These are phyloP conservation scores for Eucalyptus brandiana DNA, from an alignment of 345 rosid species.

Conservation along the genomic window DNA sequence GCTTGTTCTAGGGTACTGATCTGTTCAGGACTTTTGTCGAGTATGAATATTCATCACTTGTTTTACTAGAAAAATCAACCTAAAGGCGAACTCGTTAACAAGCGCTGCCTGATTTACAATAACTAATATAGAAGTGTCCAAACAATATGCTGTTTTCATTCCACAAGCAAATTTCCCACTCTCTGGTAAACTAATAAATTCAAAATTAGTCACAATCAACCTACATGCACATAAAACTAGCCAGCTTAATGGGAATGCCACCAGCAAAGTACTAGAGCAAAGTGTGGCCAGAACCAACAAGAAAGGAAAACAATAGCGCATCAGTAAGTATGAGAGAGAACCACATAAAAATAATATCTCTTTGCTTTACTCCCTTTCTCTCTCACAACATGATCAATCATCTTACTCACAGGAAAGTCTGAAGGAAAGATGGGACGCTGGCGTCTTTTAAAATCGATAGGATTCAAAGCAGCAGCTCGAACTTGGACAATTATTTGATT, in stretches of 20 bases:
- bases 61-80: not conserved
- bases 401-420: conserved; percentile 25
- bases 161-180: not conserved
- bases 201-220: not conserved
- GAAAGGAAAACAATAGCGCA: not conserved
- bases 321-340: not conserved
- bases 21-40: not conserved
- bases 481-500: conserved; percentile 25
- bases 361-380: not conserved
- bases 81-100: not conserved
- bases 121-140: not conserved
- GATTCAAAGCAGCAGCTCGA: conserved; percentile 34
- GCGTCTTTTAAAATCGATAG: conserved; percentile 32
- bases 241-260: not conserved
- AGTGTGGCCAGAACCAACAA: not conserved
- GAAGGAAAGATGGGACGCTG: conserved; percentile 17
- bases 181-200: not conserved
- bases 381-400: not conserved
- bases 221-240: not conserved
- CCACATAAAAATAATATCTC: not conserved
- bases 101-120: not conserved
- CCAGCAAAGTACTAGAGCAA: not conserved
- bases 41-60: not conserved
- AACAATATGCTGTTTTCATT: not conserved
- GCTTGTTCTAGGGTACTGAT: not conserved